Percentiles rank a stretch among this genome's conserved stretches.
Conservation (phyloP, 106 monocot genomes). For the Apostasia shenzhenica region DNA sequence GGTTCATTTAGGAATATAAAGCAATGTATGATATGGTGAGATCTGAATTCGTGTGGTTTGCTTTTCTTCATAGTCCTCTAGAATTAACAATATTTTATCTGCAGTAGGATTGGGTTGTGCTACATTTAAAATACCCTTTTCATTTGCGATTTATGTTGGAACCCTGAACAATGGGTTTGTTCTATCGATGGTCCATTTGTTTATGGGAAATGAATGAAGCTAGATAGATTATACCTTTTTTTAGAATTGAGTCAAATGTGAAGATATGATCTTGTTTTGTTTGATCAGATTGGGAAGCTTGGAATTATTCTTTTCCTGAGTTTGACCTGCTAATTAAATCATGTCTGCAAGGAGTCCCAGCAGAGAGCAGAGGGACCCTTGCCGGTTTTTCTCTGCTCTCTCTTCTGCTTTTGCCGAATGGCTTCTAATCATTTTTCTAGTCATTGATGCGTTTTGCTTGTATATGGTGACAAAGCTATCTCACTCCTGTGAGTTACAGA, state of each 20-base stretch:
- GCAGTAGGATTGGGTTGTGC: neutral
- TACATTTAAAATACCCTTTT: neutral
- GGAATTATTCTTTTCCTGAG: neutral
- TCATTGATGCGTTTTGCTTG: conserved; percentile 43
- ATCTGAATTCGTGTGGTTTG: too few relatives aligned
- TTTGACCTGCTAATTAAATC: neutral
- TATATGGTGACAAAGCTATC: conserved; percentile 67
- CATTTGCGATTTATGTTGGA: too few relatives aligned
- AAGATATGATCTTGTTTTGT: neutral
- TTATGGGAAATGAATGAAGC: neutral
- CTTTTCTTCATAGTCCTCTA: too few relatives aligned
- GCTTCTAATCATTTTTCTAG: conserved; percentile 63
- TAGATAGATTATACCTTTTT: neutral
- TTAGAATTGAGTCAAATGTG: too few relatives aligned
- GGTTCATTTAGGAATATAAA: too few relatives aligned
- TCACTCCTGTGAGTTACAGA: conserved; percentile 47
- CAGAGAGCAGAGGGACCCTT: neutral
- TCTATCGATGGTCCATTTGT: neutral
- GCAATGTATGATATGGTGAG: too few relatives aligned
- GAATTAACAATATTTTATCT: neutral
- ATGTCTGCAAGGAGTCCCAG: neutral
- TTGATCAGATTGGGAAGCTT: conserved; percentile 1
- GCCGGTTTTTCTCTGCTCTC: conserved; percentile 28
- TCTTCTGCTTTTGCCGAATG: conserved; percentile 68
- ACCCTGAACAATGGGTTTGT: neutral